Evolutionary conservation across 2,329 filamentous ascomycete species (phyloP).

Genomic region (Aspergillus ochraceus): DNA sequence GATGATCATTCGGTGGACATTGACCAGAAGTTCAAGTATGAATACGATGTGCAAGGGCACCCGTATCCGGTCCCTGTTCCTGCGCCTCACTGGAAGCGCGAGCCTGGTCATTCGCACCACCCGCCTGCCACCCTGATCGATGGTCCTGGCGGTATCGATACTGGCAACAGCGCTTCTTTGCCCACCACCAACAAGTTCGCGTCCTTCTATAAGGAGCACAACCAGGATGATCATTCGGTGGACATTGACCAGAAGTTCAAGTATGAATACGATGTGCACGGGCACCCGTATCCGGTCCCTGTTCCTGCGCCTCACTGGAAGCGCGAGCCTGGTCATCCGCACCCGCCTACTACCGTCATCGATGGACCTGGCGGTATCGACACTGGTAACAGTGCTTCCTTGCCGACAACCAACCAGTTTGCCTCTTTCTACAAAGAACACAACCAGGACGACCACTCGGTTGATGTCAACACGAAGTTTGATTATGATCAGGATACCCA

Average conservation of each 20-base stretch:
- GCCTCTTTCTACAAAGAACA: neutral
- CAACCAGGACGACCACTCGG: neutral
- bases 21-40: neutral
- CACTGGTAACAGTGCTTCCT: neutral
- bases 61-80: neutral
- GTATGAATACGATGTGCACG: neutral
- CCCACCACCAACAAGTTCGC: constrained; percentile 7
- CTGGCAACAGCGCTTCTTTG: constrained; percentile 14
- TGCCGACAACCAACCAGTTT: neutral
- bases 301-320: neutral
- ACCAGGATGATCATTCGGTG: constrained; percentile 6
- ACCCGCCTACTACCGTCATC: neutral
- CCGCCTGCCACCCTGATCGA: constrained; percentile 18
- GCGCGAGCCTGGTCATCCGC: neutral
- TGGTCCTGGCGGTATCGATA: constrained; percentile 22
- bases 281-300: neutral
- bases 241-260: neutral
- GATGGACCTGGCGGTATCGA: neutral
- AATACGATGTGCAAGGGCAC: neutral
- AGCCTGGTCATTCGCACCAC: neutral
- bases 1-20: constrained; percentile 6
- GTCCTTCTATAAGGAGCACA: neutral
- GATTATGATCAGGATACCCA: too few species aligned
- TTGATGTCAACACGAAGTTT: neutral
- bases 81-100: neutral